Conservation (phyloP, 2,329 filamentous ascomycete species). For the Lachnellula subtilissima region DNA sequence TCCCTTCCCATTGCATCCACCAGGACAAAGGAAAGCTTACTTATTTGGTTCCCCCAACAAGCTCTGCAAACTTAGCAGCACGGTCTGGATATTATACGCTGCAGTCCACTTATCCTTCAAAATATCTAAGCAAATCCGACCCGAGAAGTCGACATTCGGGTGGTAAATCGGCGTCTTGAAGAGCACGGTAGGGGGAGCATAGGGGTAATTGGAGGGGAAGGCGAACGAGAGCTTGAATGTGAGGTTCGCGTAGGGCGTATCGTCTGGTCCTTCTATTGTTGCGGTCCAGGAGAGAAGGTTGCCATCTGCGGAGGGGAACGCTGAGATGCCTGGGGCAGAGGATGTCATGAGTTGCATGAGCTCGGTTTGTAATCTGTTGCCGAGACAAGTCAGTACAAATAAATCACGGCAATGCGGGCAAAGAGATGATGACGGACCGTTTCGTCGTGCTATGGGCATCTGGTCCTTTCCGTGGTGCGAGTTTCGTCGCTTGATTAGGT, state of each 20-base stretch:
- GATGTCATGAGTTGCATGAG: slow-evolving; percentile 98
- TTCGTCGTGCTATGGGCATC: slow-evolving; percentile 75
- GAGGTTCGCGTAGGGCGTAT: slow-evolving; percentile 84
- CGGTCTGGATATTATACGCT: slow-evolving; percentile 92
- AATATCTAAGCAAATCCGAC: slow-evolving; percentile 95
- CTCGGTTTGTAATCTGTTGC: slow-evolving; percentile 80
- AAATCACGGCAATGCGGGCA: neutral
- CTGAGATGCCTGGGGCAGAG: slow-evolving; percentile 86
- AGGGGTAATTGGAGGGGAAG: slow-evolving; percentile 91
- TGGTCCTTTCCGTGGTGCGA: slow-evolving; percentile 51
- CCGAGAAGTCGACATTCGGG: slow-evolving; percentile 96
- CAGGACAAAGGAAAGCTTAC: slow-evolving; percentile 48
- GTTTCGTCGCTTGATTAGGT: slow-evolving; percentile 54
- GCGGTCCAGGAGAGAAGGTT: slow-evolving; percentile 91
- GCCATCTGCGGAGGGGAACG: slow-evolving; percentile 85
- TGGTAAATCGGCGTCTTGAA: slow-evolving; percentile 99
- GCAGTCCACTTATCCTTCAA: slow-evolving; percentile 99
- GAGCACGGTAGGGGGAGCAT: slow-evolving; percentile 81
- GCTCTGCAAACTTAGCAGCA: slow-evolving; percentile 89
- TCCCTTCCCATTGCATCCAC: neutral
- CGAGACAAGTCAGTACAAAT: neutral
- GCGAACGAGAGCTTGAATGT: slow-evolving; percentile 88
- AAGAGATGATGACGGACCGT: slow-evolving; percentile 47
- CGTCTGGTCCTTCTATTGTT: slow-evolving; percentile 85
- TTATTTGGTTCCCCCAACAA: slow-evolving; percentile 97